phyloP scores from a whole-genome alignment of 2,329 filamentous ascomycete genomes.

The Lithohypha guttulata region DNA sequence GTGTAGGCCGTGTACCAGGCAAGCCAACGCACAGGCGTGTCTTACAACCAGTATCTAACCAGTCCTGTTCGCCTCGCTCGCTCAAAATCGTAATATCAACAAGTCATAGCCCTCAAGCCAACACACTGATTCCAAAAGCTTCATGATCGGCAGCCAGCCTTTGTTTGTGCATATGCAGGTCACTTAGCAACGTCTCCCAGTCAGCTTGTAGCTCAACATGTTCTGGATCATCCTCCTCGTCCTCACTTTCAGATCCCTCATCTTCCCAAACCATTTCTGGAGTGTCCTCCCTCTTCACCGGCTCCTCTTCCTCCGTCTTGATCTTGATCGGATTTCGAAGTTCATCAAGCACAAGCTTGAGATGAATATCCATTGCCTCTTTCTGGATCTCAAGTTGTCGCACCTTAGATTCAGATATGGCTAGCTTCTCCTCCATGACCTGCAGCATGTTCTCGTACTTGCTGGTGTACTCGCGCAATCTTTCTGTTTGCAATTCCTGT shows the following conservation, averaged over 20 bases:
- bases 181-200: slow-evolving; percentile 72
- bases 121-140: slow-evolving; percentile 17
- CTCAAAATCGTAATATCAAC: too few relatives aligned
- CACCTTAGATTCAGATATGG: slow-evolving; percentile 90
- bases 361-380: slow-evolving; percentile 74
- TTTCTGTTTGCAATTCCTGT: slow-evolving; percentile 66
- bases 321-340: slow-evolving; percentile 81
- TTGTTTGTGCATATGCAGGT: slow-evolving; percentile 67
- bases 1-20: too few relatives aligned
- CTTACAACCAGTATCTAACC: too few relatives aligned
- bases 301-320: slow-evolving; percentile 20
- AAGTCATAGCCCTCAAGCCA: slow-evolving; percentile 3
- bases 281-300: slow-evolving; percentile 15
- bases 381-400: slow-evolving; percentile 81
- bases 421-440: slow-evolving; percentile 86
- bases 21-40: too few relatives aligned
- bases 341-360: slow-evolving; percentile 74
- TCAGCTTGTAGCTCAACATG: slow-evolving; percentile 63
- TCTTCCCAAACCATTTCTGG: slow-evolving; percentile 22
- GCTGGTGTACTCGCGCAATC: slow-evolving; percentile 86
- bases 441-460: slow-evolving; percentile 84
- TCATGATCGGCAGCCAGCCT: slow-evolving; percentile 69
- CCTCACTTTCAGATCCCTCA: slow-evolving; percentile 34
- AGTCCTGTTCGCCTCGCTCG: too few relatives aligned
- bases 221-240: slow-evolving; percentile 48